These are phyloP conservation scores for Penicillium hesseltinei DNA, from an alignment of 2,329 filamentous ascomycete species.

Conservation along the genomic window DNA sequence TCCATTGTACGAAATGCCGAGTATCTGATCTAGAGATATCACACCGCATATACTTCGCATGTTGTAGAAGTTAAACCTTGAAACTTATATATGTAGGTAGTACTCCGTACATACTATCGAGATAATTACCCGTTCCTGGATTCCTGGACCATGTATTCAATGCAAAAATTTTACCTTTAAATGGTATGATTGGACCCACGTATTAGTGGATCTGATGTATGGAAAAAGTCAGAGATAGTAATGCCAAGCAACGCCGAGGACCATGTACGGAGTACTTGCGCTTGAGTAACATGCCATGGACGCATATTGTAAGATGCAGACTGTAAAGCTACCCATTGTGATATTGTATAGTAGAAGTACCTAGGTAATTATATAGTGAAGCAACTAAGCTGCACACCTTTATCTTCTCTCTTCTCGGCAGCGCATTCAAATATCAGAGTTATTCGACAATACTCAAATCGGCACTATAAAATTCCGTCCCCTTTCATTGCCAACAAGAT, in stretches of 20 bases:
- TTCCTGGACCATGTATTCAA: not conserved
- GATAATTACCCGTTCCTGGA: not conserved
- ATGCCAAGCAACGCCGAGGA: not conserved
- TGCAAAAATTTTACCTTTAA: not conserved
- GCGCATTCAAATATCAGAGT: too few relatives aligned
- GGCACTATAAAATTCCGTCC: not conserved
- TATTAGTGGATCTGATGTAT: not conserved
- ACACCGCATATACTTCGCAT: not conserved
- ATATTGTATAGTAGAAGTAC: not conserved
- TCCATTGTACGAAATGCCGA: not conserved
- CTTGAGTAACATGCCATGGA: not conserved
- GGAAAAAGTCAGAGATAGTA: not conserved
- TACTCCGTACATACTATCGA: too few relatives aligned
- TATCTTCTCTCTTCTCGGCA: not conserved
- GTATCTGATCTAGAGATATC: conserved; percentile 4
- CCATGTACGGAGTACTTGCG: not conserved
- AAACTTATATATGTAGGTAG: too few relatives aligned
- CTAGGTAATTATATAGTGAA: not conserved
- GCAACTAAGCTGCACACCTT: not conserved
- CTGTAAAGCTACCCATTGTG: not conserved
- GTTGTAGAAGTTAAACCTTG: not conserved
- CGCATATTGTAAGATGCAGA: not conserved
- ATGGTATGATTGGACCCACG: not conserved
- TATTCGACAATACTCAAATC: too few relatives aligned
- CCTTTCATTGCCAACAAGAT: not conserved